Percentiles rank a stretch among this genome's conserved stretches.
Conservation (phyloP, 2,329 filamentous ascomycete species). For the Hypoxylon sp. region DNA sequence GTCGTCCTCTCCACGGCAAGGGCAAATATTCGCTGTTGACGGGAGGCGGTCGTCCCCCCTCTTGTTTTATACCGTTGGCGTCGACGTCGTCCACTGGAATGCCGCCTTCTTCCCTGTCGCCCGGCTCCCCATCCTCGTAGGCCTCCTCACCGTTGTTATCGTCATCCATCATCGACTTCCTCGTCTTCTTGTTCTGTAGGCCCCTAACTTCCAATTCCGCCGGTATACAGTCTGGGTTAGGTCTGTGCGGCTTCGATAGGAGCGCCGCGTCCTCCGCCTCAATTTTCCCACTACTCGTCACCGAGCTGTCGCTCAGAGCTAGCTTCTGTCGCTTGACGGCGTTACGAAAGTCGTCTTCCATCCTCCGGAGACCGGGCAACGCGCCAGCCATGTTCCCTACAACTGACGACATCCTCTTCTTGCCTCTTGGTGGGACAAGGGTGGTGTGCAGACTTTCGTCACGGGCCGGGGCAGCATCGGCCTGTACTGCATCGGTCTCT, state of each 20-base stretch:
- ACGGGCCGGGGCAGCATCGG: not conserved
- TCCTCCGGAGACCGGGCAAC: constrained; percentile 52
- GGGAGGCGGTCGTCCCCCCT: constrained; percentile 69
- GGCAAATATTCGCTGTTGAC: constrained; percentile 86
- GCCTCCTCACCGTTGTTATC: not conserved
- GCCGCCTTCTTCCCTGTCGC: constrained; percentile 26
- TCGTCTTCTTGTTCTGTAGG: not conserved
- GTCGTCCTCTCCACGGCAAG: constrained; percentile 85
- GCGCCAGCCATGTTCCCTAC: constrained; percentile 47
- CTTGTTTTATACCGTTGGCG: constrained; percentile 31
- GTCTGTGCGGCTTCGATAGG: constrained; percentile 27
- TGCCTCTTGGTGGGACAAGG: constrained; percentile 2
- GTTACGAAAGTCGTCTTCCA: constrained; percentile 57
- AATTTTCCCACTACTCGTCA: constrained; percentile 33
- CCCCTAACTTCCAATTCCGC: constrained; percentile 3
- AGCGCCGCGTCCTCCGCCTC: constrained; percentile 49
- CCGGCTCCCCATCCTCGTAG: constrained; percentile 14
- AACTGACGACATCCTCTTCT: constrained; percentile 36
- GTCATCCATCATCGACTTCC: not conserved
- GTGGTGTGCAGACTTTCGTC: not conserved
- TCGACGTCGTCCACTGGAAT: constrained; percentile 32
- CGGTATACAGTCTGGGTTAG: constrained; percentile 14
- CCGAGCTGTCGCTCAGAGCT: constrained; percentile 53
- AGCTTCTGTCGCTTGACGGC: constrained; percentile 56
- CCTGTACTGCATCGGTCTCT: constrained; percentile 2